These are phyloP conservation scores for Phaeotremella fagi DNA, from an alignment of 768 basidiomycete genomes.

Conservation along the genomic window DNA sequence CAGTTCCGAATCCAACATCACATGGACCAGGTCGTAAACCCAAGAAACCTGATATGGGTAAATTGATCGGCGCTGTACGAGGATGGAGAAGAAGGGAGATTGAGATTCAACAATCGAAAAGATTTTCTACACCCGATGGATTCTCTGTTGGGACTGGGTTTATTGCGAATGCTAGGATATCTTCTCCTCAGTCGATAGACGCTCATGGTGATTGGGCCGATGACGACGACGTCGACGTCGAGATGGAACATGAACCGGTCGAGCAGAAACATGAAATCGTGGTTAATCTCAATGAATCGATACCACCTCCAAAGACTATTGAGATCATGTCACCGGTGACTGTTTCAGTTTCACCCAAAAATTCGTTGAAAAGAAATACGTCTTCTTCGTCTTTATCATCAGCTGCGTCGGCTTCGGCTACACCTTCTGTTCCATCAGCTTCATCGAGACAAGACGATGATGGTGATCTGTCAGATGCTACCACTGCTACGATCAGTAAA, in stretches of 20 bases:
- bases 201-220: slow-evolving; percentile 9
- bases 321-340: background rate
- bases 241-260: too few relatives aligned
- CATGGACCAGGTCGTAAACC: slow-evolving; percentile 14
- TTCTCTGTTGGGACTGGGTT: background rate
- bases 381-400: background rate
- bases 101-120: slow-evolving; percentile 26
- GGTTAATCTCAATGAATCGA: background rate
- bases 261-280: too few relatives aligned
- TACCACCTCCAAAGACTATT: background rate
- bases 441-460: slow-evolving; percentile 9
- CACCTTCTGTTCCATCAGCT: background rate
- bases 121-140: slow-evolving; percentile 7
- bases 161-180: too few relatives aligned
- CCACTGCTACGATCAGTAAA: slow-evolving; percentile 29
- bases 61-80: slow-evolving; percentile 40
- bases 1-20: background rate
- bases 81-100: slow-evolving; percentile 45
- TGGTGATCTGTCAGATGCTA: slow-evolving; percentile 28
- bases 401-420: background rate
- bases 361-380: background rate
- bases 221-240: slow-evolving; percentile 7
- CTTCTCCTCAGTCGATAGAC: too few relatives aligned
- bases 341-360: background rate
- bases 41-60: slow-evolving; percentile 32